Evolutionary conservation across 768 basidiomycete species (phyloP), one percentile per base, ranked within the genome.

Genomic region (Russula sp.): DNA sequence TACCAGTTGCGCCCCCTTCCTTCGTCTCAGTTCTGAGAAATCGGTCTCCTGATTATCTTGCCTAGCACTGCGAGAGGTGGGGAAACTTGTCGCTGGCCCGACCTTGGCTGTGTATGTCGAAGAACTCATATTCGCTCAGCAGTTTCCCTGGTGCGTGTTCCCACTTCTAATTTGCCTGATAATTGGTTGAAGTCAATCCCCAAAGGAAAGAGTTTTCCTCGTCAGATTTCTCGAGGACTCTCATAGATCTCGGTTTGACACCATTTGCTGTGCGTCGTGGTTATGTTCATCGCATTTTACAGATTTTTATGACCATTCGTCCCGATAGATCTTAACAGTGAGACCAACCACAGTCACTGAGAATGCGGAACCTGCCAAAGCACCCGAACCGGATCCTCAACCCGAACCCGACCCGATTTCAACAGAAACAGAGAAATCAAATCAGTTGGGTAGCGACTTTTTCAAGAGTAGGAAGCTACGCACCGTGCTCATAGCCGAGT

Each of bases 191-290:
- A 25, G 7, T 11, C 14, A 49, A 41, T 39, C 13, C 29, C 13
- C 42, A 22, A 67, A 94, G 93, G 75, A 95, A 93, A 83, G 80
- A 79, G 20, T 97, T 91, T 71, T 71, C 82, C 25, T 76, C 73
- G 4, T 74, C 78, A 6, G 94, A 98, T 68, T 88, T 93, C 70
- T 79, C 80, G 18, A 87, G 85, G 72, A 85, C 86, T 22, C 72
- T 98, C 66, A 83, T 83, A 61, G 90, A 93, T 59, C 81, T 96
- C 32, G 94, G 92, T 5, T 75, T 98, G 63, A 94, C 93, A 20
- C 94, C 94, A 1, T 94, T 92, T 57, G 93, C 94, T 55, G 93
- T 93, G 72, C 58, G 81, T 75, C 7, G 13, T 32, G 16, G 47
- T 56, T 39, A 8, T 38, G 35, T 53, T 22, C 35, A 20, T 16